Evolutionary conservation across 2,329 filamentous ascomycete species (phyloP).

Genomic region (Trichophyton schoenleinii): DNA sequence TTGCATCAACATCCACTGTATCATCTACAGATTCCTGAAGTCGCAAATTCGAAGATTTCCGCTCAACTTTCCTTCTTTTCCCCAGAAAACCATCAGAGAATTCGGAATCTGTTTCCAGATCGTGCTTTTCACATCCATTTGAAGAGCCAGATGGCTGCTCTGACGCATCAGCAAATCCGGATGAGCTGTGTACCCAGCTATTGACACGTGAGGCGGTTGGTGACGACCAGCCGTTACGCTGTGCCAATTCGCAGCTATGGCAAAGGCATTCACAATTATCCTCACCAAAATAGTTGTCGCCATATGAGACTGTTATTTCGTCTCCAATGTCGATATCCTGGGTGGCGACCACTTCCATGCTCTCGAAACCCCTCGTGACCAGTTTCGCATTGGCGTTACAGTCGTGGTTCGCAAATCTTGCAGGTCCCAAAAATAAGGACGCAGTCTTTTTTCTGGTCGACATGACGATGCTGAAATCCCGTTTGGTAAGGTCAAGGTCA

Average conservation of each 20-base stretch:
- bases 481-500: slow-evolving; percentile 64
- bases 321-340: slow-evolving; percentile 74
- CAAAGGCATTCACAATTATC: slow-evolving; percentile 94
- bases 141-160: not conserved
- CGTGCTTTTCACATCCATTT: not conserved
- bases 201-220: slow-evolving; percentile 8
- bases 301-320: slow-evolving; percentile 93
- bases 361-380: slow-evolving; percentile 68
- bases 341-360: slow-evolving; percentile 80
- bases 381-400: slow-evolving; percentile 85
- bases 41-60: not conserved
- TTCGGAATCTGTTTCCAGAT: not conserved
- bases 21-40: slow-evolving; percentile 1
- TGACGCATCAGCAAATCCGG: not conserved
- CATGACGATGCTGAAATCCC: slow-evolving; percentile 94
- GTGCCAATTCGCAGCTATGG: slow-evolving; percentile 63
- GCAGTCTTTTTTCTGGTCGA: slow-evolving; percentile 83
- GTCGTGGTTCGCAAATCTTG: slow-evolving; percentile 94
- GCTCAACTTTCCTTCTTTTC: slow-evolving; percentile 2
- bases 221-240: slow-evolving; percentile 69
- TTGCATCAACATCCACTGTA: not conserved
- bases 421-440: slow-evolving; percentile 86
- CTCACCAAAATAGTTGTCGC: slow-evolving; percentile 89
- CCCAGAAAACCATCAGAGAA: not conserved
- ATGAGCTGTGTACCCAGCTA: not conserved